Percentiles rank a stretch among this genome's conserved stretches.
Conservation (phyloP, 2,329 filamentous ascomycete species). For the Tolypocladium nubicola region DNA sequence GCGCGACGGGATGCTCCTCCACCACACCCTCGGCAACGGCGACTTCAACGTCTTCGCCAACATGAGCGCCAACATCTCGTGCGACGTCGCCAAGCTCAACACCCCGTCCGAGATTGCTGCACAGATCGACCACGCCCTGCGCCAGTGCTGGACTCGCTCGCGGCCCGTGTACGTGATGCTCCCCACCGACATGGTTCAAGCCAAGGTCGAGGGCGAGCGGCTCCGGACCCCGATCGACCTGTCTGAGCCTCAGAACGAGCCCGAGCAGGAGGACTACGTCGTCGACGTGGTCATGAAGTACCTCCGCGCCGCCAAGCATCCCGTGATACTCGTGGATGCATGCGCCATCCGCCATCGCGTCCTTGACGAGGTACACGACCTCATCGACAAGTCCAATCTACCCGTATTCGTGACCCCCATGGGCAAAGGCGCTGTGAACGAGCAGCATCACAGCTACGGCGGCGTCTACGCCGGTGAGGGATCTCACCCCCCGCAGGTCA, state of each 20-base stretch:
- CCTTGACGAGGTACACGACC: conserved; percentile 58
- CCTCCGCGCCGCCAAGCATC: conserved; percentile 61
- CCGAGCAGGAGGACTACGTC: conserved; percentile 69
- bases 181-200: conserved; percentile 68
- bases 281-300: conserved; percentile 67
- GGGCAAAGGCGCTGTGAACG: conserved; percentile 77
- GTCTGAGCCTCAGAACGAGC: conserved; percentile 51
- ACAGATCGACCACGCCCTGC: conserved; percentile 69
- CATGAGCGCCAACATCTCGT: conserved; percentile 66
- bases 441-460: conserved; percentile 63
- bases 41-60: conserved; percentile 76
- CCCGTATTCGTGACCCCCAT: conserved; percentile 85
- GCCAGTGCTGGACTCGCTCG: conserved; percentile 62
- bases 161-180: conserved; percentile 77
- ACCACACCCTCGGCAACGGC: conserved; percentile 66
- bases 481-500: conserved; percentile 52
- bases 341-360: conserved; percentile 71
- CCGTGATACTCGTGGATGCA: conserved; percentile 72
- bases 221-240: conserved; percentile 64
- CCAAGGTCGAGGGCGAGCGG: conserved; percentile 63
- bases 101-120: conserved; percentile 58
- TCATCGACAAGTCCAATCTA: conserved; percentile 63
- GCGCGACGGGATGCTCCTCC: conserved; percentile 37
- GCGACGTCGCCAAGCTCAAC: conserved; percentile 59
- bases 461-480: conserved; percentile 80